Base-by-base conservation (phyloP, 2,329 filamentous ascomycete genomes). In the Phyllosticta citrichinensis region DNA sequence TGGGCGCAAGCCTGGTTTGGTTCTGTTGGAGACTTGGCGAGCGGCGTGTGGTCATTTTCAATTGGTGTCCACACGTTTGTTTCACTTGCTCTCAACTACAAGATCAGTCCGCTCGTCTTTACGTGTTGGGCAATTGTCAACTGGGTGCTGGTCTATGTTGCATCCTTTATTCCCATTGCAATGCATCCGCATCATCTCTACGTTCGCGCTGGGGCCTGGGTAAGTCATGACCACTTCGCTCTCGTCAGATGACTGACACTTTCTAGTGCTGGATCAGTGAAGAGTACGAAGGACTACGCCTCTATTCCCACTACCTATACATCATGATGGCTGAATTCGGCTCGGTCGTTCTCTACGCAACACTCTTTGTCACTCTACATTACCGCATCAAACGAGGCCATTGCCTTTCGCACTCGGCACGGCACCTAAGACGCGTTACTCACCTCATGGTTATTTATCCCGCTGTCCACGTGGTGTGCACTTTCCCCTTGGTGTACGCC, bases 61-160 rank as follows among this genome's bases (percentile, higher is more conserved):
- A 87, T 89, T 65, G 86, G 85, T 5, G 63, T 85, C 0, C 86
- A 89, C 68, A 88, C 86, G 0, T 88, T 87, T 65, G 75, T 84
- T 6, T 81, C 80, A 0, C 81, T 89, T 1, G 81, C 88, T 1
- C 76, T 77, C 47, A 77, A 80, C 10, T 82, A 80, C 57, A 77
- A 79, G 20, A 71, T 85, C 1, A 76, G 79, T 0, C 79, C 80
- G 1, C 73, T 70, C 58, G 71, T 69, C 0, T 81, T 89, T 59
- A 81, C 83, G 56, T 60, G 69, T 0, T 67, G 67, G 1, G 79
- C 88, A 14, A 65, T 70, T 1, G 63, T 67, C 1, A 70, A 82
- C 5, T 89, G 87, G 87, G 33, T 75, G 2, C 84, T 87, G 62
- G 77, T 84, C 2, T 83, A 86, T 63, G 72, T 79, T 3, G 76